These are phyloP conservation scores for Yamadazyma blattariae DNA, from an alignment of 1,139 yeast genomes.

Conservation along the genomic window DNA sequence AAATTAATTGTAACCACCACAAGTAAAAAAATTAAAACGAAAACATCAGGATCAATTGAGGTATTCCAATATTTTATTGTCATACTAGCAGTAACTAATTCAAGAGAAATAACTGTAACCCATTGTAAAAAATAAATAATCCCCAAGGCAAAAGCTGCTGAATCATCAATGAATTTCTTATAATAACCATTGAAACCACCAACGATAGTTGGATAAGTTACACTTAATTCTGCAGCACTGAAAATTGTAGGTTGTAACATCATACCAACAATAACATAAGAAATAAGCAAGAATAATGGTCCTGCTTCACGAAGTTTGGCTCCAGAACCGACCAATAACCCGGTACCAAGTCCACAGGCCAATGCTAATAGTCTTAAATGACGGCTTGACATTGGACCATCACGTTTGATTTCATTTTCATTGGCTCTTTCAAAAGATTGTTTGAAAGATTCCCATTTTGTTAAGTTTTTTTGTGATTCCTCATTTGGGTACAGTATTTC, in stretches of 20 bases:
- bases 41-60: slow-evolving; percentile 33
- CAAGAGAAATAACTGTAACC: slow-evolving; percentile 33
- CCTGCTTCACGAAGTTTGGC: slow-evolving; percentile 32
- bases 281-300: slow-evolving; percentile 32
- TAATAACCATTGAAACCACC: slow-evolving; percentile 37
- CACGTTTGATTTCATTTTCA: slow-evolving; percentile 13
- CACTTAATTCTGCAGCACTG: slow-evolving; percentile 34
- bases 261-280: slow-evolving; percentile 31
- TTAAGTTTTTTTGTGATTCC: not conserved
- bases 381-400: slow-evolving; percentile 18
- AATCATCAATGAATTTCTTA: slow-evolving; percentile 31
- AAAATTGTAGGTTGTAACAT: slow-evolving; percentile 37
- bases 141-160: slow-evolving; percentile 35
- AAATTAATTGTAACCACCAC: slow-evolving; percentile 33
- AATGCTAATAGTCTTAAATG: slow-evolving; percentile 34
- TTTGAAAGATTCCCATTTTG: slow-evolving; percentile 14
- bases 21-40: slow-evolving; percentile 38
- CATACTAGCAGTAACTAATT: slow-evolving; percentile 35
- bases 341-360: slow-evolving; percentile 37
- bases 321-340: slow-evolving; percentile 36
- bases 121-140: slow-evolving; percentile 38
- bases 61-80: slow-evolving; percentile 33
- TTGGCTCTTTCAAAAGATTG: slow-evolving; percentile 17
- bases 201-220: slow-evolving; percentile 29
- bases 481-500: not conserved